Percentiles rank a stretch among this genome's conserved stretches.
Evolutionary conservation across 345 rosid species (phyloP).

Genomic region (Litchi chinensis): DNA sequence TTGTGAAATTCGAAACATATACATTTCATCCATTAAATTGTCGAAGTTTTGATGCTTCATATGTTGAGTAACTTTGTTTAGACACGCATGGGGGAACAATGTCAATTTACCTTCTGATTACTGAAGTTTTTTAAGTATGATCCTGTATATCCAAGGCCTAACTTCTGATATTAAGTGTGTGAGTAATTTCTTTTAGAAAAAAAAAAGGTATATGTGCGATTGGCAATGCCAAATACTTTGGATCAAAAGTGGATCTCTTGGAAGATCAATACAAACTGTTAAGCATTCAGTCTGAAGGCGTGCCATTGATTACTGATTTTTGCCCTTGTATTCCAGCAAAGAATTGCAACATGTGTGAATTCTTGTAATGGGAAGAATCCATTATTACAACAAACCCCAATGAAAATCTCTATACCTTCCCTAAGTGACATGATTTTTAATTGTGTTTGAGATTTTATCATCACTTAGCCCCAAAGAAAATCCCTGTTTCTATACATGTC

Average conservation of each 20-base stretch:
- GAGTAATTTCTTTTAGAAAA: too few species aligned
- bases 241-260: not conserved
- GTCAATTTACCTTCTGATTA: not conserved
- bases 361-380: not conserved
- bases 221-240: slow-evolving; percentile 1
- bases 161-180: not conserved
- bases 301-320: not conserved
- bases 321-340: not conserved
- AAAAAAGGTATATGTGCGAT: not conserved
- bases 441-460: too few species aligned
- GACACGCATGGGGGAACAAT: not conserved
- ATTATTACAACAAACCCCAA: not conserved
- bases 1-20: not conserved
- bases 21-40: not conserved
- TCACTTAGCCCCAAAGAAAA: too few species aligned
- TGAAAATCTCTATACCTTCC: not conserved
- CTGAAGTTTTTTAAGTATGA: not conserved
- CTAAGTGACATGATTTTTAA: too few species aligned
- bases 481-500: not conserved
- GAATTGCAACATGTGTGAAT: not conserved
- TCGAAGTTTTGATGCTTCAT: slow-evolving; percentile 8
- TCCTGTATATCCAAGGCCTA: not conserved
- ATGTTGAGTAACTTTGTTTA: not conserved
- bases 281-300: not conserved
- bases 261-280: not conserved